Conservation (phyloP, 2,329 filamentous ascomycete genomes). For the Fusarium fujikuroi region DNA sequence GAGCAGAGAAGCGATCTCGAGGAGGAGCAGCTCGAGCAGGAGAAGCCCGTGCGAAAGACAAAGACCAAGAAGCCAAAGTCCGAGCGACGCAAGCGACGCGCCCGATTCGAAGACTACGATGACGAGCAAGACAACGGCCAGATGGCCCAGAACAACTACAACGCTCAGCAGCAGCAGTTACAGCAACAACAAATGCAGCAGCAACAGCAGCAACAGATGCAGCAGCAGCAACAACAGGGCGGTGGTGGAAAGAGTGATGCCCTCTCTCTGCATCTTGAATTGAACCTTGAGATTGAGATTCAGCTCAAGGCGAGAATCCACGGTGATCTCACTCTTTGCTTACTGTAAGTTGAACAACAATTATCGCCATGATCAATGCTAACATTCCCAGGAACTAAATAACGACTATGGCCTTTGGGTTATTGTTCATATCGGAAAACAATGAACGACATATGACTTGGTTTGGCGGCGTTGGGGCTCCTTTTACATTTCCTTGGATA, state of each 20-base stretch:
- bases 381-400: conserved; percentile 27
- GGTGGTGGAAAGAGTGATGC: conserved; percentile 40
- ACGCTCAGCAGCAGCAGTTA: conserved; percentile 29
- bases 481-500: conserved; percentile 9
- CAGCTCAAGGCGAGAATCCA: conserved; percentile 87
- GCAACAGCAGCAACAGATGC: conserved; percentile 16
- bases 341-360: conserved; percentile 61
- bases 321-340: conserved; percentile 81
- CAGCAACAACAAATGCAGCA: conserved; percentile 32
- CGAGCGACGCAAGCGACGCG: conserved; percentile 31
- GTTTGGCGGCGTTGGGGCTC: conserved; percentile 23
- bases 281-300: conserved; percentile 86
- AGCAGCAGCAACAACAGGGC: conserved; percentile 26
- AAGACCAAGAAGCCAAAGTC: conserved; percentile 38
- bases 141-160: conserved; percentile 28
- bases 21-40: conserved; percentile 31
- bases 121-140: conserved; percentile 24
- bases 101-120: conserved; percentile 33
- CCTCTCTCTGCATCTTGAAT: conserved; percentile 76
- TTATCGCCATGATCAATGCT: background rate
- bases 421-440: background rate
- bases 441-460: conserved; percentile 18
- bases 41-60: conserved; percentile 32
- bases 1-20: conserved; percentile 33
- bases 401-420: background rate